phyloP scores from a whole-genome alignment of 768 basidiomycete species.

The Pleurotus pulmonarius region DNA sequence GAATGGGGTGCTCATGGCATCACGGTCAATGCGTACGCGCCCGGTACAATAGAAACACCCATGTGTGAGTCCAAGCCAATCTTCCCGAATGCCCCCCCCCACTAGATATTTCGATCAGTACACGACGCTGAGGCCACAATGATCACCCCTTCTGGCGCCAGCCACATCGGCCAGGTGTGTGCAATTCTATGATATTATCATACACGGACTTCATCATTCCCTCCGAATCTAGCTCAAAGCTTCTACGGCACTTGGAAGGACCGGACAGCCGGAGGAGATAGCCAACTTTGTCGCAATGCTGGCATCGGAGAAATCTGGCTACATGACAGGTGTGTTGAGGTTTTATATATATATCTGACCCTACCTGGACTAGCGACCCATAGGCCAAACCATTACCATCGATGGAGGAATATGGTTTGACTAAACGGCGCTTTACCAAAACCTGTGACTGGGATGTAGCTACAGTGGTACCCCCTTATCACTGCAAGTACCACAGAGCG shows the following conservation, averaged over 20 bases:
- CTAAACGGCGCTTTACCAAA: no score
- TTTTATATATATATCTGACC: background rate
- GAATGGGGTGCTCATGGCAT: slow-evolving; percentile 31
- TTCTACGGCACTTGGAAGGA: slow-evolving; percentile 14
- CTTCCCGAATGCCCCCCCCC: background rate
- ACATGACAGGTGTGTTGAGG: slow-evolving; percentile 24
- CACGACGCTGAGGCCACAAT: slow-evolving; percentile 7
- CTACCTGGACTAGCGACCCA: background rate
- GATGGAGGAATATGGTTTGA: background rate
- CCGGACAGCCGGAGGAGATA: slow-evolving; percentile 25
- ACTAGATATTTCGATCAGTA: background rate
- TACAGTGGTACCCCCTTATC: no score
- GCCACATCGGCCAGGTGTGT: background rate
- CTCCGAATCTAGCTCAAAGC: slow-evolving; percentile 8
- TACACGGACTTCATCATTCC: no score
- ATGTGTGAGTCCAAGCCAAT: slow-evolving; percentile 20
- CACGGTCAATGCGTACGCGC: slow-evolving; percentile 38
- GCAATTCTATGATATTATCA: no score
- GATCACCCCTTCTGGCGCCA: background rate
- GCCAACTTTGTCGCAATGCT: slow-evolving; percentile 30
- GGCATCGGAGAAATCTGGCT: slow-evolving; percentile 28
- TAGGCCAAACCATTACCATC: slow-evolving; percentile 8
- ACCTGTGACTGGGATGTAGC: no score
- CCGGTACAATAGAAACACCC: slow-evolving; percentile 25
- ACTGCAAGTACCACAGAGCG: no score